phyloP scores from a whole-genome alignment of 2,329 filamentous ascomycete genomes.

The Cucurbitaria berberidis region DNA sequence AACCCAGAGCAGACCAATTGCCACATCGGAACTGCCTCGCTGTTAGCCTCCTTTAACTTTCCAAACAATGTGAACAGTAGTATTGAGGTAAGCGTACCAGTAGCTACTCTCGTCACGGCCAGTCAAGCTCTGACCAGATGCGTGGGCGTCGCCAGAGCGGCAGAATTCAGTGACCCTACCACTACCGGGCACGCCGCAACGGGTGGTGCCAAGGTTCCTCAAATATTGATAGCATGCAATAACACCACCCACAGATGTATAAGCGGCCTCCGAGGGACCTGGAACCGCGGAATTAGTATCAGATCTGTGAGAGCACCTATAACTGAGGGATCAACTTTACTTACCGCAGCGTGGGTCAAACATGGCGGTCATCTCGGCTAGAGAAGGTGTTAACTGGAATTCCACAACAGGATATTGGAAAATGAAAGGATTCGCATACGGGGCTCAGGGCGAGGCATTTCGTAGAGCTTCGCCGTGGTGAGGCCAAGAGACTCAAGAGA shows the following conservation, averaged over 20 bases:
- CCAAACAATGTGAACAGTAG: neutral
- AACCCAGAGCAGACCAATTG: slow-evolving; percentile 9
- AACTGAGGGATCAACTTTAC: no score
- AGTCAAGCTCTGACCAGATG: neutral
- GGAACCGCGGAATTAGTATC: no score
- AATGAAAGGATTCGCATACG: neutral
- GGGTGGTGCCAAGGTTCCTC: slow-evolving; percentile 6
- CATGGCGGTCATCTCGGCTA: neutral
- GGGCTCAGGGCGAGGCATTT: neutral
- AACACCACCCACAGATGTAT: slow-evolving; percentile 13
- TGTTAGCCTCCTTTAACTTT: neutral
- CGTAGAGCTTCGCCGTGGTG: slow-evolving; percentile 6
- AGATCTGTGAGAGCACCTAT: no score
- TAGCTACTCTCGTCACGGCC: neutral
- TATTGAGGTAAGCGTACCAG: neutral
- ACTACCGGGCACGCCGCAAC: slow-evolving; percentile 1
- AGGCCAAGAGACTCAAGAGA: slow-evolving; percentile 11
- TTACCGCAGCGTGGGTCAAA: slow-evolving; percentile 5
- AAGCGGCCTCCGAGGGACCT: no score
- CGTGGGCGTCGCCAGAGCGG: neutral
- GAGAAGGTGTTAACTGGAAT: neutral
- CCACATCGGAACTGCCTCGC: slow-evolving; percentile 4
- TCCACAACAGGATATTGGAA: neutral
- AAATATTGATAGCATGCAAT: slow-evolving; percentile 22
- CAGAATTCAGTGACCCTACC: neutral